Conservation (phyloP, 257 asterid genomes). For the Jasminum sambac region DNA sequence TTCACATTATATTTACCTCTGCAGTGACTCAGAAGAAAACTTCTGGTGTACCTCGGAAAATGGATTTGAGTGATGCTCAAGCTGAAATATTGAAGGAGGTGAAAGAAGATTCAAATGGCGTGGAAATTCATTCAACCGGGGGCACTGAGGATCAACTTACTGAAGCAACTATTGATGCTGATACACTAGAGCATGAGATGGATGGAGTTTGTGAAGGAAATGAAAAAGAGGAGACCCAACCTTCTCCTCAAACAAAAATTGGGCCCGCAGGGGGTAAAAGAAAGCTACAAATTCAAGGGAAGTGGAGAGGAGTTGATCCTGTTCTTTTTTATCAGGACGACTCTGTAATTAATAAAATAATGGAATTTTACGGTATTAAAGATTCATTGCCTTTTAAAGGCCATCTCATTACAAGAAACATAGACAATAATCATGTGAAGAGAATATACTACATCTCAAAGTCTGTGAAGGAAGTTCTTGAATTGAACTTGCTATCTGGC, state of each 20-base stretch:
- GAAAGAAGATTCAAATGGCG: slow-evolving; percentile 44
- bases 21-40: slow-evolving; percentile 55
- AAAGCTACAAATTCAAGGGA: slow-evolving; percentile 85
- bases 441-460: slow-evolving; percentile 78
- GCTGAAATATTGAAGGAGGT: slow-evolving; percentile 37
- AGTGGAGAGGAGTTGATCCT: slow-evolving; percentile 95
- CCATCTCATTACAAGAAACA: slow-evolving; percentile 82
- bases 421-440: slow-evolving; percentile 71
- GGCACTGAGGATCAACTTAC: slow-evolving; percentile 37
- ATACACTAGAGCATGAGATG: slow-evolving; percentile 35
- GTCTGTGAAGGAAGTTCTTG: slow-evolving; percentile 81
- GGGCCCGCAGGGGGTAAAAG: slow-evolving; percentile 53
- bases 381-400: slow-evolving; percentile 82
- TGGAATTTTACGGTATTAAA: slow-evolving; percentile 82
- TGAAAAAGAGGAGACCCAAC: slow-evolving; percentile 39
- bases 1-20: slow-evolving; percentile 24
- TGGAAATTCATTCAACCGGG: slow-evolving; percentile 26
- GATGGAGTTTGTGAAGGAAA: slow-evolving; percentile 41
- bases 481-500: slow-evolving; percentile 73
- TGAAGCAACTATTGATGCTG: slow-evolving; percentile 40
- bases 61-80: slow-evolving; percentile 31
- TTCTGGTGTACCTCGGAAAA: slow-evolving; percentile 34
- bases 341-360: slow-evolving; percentile 49
- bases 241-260: slow-evolving; percentile 34
- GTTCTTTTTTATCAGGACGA: slow-evolving; percentile 82